These are phyloP conservation scores for Curvularia spicifera DNA, from an alignment of 2,329 filamentous ascomycete genomes.

Conservation along the genomic window DNA sequence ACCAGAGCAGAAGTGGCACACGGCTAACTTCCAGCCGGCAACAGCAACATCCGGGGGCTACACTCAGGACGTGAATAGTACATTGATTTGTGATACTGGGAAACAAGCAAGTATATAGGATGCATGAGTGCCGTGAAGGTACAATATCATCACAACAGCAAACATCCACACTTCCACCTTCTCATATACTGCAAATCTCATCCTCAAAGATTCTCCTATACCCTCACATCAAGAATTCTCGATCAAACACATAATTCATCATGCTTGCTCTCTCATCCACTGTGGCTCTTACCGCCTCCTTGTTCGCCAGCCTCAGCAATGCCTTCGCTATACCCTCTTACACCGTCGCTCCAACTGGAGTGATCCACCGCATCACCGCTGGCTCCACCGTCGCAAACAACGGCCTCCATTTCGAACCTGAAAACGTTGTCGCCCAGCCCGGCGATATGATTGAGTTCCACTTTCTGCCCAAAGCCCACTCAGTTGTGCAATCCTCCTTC, in stretches of 20 bases:
- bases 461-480: slow-evolving; percentile 69
- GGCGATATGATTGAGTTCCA: slow-evolving; percentile 55
- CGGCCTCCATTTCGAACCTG: slow-evolving; percentile 44
- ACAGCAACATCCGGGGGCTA: slow-evolving; percentile 16
- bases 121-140: slow-evolving; percentile 7
- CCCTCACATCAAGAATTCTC: not conserved
- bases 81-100: slow-evolving; percentile 7
- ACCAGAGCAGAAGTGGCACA: slow-evolving; percentile 2
- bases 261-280: slow-evolving; percentile 38
- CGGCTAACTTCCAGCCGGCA: slow-evolving; percentile 20
- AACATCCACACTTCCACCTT: not conserved
- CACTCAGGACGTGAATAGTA: slow-evolving; percentile 9
- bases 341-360: slow-evolving; percentile 26
- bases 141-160: slow-evolving; percentile 28
- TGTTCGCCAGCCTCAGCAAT: slow-evolving; percentile 29
- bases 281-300: slow-evolving; percentile 26
- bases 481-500: slow-evolving; percentile 76
- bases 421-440: slow-evolving; percentile 41
- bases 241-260: not conserved
- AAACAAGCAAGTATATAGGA: slow-evolving; percentile 21
- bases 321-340: slow-evolving; percentile 20
- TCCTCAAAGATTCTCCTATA: slow-evolving; percentile 1
- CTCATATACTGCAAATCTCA: not conserved
- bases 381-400: slow-evolving; percentile 33
- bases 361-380: slow-evolving; percentile 39